Evolutionary conservation across 2,329 filamentous ascomycete species (phyloP).

Genomic region (Pseudocercospora eumusae): DNA sequence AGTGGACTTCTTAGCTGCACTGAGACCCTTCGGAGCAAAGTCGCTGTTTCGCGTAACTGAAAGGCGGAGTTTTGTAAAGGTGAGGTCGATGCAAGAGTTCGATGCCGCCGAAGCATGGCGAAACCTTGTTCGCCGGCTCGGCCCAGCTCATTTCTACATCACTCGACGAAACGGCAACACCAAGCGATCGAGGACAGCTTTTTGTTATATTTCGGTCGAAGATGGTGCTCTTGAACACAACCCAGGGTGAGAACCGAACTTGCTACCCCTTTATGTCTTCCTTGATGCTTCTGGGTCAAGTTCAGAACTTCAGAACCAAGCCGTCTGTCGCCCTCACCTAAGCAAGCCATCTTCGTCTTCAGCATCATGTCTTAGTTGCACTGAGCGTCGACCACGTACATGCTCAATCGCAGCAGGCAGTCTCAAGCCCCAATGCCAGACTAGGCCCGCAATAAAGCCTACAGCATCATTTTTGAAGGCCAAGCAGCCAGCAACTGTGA

Average conservation of each 20-base stretch:
- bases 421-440: constrained; percentile 70
- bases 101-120: constrained; percentile 2
- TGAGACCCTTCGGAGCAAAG: neutral
- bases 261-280: too few relatives aligned
- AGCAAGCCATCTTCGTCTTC: constrained; percentile 24
- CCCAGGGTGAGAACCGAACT: too few relatives aligned
- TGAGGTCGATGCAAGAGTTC: neutral
- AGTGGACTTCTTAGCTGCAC: neutral
- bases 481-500: constrained; percentile 77
- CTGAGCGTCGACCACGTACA: constrained; percentile 20
- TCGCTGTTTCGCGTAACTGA: neutral
- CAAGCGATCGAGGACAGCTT: neutral
- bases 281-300: too few relatives aligned
- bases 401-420: constrained; percentile 25
- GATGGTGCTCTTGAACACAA: too few relatives aligned
- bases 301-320: too few relatives aligned
- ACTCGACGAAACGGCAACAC: neutral
- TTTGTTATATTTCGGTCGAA: too few relatives aligned
- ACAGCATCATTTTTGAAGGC: constrained; percentile 89
- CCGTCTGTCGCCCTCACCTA: constrained; percentile 7
- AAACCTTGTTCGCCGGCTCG: neutral
- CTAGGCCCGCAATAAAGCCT: constrained; percentile 78
- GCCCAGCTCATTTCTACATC: neutral
- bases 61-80: neutral
- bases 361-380: constrained; percentile 24